Conservation (phyloP, 768 basidiomycete genomes). For the Galerina marginata region DNA sequence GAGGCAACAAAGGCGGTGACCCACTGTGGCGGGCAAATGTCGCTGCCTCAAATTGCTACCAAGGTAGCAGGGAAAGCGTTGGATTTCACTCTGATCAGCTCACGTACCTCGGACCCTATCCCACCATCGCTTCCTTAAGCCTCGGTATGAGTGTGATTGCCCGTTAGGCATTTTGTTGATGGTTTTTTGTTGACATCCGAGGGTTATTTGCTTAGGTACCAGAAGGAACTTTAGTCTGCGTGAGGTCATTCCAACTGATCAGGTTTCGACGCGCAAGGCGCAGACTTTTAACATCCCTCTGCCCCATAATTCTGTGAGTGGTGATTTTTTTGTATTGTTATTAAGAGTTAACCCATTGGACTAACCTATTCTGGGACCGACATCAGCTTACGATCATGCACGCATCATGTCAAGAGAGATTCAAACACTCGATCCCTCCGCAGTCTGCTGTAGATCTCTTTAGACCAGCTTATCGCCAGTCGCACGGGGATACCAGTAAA, state of each 20-base stretch:
- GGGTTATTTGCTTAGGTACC: constrained; percentile 51
- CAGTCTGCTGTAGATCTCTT: constrained; percentile 75
- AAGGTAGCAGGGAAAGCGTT: constrained; percentile 81
- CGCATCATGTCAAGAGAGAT: constrained; percentile 80
- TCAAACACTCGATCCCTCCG: constrained; percentile 81
- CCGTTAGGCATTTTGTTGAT: background rate
- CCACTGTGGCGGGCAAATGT: constrained; percentile 78
- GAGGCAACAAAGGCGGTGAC: constrained; percentile 24
- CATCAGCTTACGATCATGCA: constrained; percentile 84
- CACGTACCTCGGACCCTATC: constrained; percentile 82
- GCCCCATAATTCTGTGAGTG: constrained; percentile 75
- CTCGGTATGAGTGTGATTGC: constrained; percentile 53
- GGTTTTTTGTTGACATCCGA: background rate
- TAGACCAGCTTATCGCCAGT: constrained; percentile 56
- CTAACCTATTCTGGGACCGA: background rate
- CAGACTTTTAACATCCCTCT: constrained; percentile 81
- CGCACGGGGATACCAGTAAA: constrained; percentile 16
- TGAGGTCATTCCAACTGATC: constrained; percentile 73
- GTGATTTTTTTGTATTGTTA: background rate
- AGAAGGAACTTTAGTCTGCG: constrained; percentile 73
- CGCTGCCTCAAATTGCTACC: constrained; percentile 85
- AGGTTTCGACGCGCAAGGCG: constrained; percentile 57
- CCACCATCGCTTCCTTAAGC: constrained; percentile 85
- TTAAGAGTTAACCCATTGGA: too few relatives aligned
- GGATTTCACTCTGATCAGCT: constrained; percentile 84